Evolutionary conservation across 768 basidiomycete genomes (phyloP).

Genomic region (Phlebiopsis flavidoalba): DNA sequence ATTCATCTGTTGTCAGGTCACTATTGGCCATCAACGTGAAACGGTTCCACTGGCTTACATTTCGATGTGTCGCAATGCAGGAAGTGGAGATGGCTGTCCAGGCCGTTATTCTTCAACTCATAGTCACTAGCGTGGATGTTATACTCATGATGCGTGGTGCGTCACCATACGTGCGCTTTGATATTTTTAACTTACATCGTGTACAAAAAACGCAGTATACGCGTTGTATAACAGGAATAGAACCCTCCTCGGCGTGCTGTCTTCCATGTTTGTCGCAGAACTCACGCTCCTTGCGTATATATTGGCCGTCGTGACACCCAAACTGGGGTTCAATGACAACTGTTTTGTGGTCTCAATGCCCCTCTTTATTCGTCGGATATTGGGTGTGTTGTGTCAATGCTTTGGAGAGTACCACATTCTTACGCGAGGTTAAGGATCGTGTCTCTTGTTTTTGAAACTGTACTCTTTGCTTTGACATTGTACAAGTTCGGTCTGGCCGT

Average conservation of each 20-base stretch:
- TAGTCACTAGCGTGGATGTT: conserved; percentile 22
- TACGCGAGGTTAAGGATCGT: conserved; percentile 13
- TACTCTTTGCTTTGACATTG: conserved; percentile 21
- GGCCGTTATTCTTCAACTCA: conserved; percentile 16
- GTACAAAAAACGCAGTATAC: conserved; percentile 12
- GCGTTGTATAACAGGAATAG: conserved; percentile 18
- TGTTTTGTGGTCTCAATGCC: conserved; percentile 23
- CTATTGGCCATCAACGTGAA: conserved; percentile 20
- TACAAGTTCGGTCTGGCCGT: conserved; percentile 17
- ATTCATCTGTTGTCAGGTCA: conserved; percentile 7
- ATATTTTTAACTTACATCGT: background rate
- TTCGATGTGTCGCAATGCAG: conserved; percentile 16
- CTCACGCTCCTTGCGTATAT: conserved; percentile 15
- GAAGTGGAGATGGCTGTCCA: conserved; percentile 19
- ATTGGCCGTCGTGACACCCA: conserved; percentile 18
- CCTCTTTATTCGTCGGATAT: conserved; percentile 16
- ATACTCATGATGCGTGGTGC: conserved; percentile 22
- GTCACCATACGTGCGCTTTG: background rate
- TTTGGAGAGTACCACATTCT: background rate
- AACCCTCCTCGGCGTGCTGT: conserved; percentile 11
- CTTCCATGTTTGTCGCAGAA: conserved; percentile 14
- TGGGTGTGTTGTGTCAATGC: conserved; percentile 13
- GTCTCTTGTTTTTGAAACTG: conserved; percentile 21
- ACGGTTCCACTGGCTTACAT: conserved; percentile 18
- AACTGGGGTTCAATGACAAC: conserved; percentile 16